These are phyloP conservation scores for Myotisia sp. DNA, from an alignment of 2,329 filamentous ascomycete genomes.

Conservation along the genomic window DNA sequence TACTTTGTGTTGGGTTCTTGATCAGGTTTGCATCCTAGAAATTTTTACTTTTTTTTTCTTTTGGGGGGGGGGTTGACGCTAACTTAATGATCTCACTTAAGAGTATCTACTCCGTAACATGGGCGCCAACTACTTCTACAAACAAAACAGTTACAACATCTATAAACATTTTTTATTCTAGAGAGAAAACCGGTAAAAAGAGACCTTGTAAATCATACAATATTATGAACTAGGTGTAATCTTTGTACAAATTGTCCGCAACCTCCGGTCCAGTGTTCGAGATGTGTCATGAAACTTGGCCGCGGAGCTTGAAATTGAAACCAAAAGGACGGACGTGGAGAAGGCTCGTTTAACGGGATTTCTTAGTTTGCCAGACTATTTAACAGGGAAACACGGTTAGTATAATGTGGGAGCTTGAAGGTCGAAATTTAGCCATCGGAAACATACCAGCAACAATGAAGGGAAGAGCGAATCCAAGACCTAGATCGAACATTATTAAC, in stretches of 20 bases:
- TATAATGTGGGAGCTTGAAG: not conserved
- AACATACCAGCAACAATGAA: conserved; percentile 51
- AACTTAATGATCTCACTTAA: conserved; percentile 20
- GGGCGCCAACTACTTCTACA: too few species aligned
- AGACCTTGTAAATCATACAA: conserved; percentile 1
- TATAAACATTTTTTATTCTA: too few species aligned
- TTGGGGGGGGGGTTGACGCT: conserved; percentile 2
- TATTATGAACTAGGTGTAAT: conserved; percentile 3
- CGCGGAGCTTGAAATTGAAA: not conserved
- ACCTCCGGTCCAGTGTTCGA: conserved; percentile 2
- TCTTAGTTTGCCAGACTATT: conserved; percentile 53
- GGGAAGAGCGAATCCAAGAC: conserved; percentile 43
- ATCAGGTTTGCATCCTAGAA: too few species aligned
- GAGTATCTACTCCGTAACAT: too few species aligned
- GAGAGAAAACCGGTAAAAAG: too few species aligned
- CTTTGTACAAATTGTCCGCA: conserved; percentile 10
- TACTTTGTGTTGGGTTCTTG: not conserved
- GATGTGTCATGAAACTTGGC: too few species aligned
- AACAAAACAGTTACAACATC: too few species aligned
- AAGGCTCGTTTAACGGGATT: conserved; percentile 35
- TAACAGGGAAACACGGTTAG: conserved; percentile 15
- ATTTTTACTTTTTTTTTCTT: conserved; percentile 4
- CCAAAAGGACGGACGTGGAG: conserved; percentile 1
- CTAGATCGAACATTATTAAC: conserved; percentile 23
- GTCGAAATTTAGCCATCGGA: conserved; percentile 2